Base-by-base conservation (phyloP, 495 filamentous ascomycete species). In the Elaphomyces granulatus region DNA sequence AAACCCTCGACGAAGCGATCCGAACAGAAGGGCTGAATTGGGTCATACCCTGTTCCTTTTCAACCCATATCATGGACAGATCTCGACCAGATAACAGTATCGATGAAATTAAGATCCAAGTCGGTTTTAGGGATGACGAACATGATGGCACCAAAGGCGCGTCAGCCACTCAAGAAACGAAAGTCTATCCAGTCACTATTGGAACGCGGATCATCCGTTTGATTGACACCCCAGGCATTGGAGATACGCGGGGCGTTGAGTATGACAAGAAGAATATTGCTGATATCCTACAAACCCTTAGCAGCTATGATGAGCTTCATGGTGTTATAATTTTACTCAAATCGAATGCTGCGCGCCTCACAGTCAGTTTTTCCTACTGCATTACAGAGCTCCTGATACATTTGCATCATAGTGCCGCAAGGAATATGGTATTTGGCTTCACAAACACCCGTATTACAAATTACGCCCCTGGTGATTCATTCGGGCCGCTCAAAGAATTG, bases 191-290 rank as follows among this genome's bases (percentile, higher is more conserved):
- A 0, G 21, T 65, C 16, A 37, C 28, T 1, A 42, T 63, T 7
- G 52, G 47, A 0, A 21, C 33, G 12, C 37, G 36, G 0, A 51
- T 43, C 2, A 42, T 65, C 20, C 58, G 64, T 1, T 47, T 67
- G 15, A 64, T 68, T 32, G 64, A 69, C 34, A 69, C 65, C 0
- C 64, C 65, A 0, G 65, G 65, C 0, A 61, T 66, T 15, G 62
- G 64, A 3, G 64, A 70, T 35, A 65, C 57, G 0, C 46, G 59
- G 7, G 66, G 63, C 0, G 4, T 57, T 0, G 36, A 42, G 0
- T 46, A 55, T 7, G 65, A 68, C 41, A 49, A 52, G 8, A 43
- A 58, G 44, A 70, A 70, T 39, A 65, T 67, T 60, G 52, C 46
- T 12, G 53, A 69, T 39, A 60, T 68, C 19, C 44, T 69, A 0